A percentile compares a stretch with the other conserved stretches of the same genome.
Evolutionary conservation across 805 yeast genomes (phyloP).

Genomic region (Nakazawaea populi): DNA sequence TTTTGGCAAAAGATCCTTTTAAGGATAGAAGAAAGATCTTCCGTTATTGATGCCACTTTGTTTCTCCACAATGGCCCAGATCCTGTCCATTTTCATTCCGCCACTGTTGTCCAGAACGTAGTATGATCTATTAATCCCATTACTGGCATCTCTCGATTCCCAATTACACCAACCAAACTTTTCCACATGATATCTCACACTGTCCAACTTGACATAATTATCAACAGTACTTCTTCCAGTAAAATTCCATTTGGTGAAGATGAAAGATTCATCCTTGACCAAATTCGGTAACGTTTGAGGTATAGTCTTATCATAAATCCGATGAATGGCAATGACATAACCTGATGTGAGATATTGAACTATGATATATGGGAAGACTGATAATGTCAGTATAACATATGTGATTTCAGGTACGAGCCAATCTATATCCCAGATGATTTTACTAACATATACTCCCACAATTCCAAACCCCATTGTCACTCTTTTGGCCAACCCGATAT

Average conservation of each 20-base stretch:
- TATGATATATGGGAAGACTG: conserved; percentile 53
- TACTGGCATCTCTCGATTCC: conserved; percentile 31
- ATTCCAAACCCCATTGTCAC: conserved; percentile 56
- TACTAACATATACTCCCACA: conserved; percentile 57
- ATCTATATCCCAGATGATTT: conserved; percentile 47
- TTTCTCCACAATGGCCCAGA: conserved; percentile 77
- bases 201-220: conserved; percentile 45
- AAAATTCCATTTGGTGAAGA: conserved; percentile 61
- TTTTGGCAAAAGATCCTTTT: background rate
- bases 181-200: conserved; percentile 27
- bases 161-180: conserved; percentile 46
- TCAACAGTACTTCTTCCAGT: conserved; percentile 65
- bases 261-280: conserved; percentile 53
- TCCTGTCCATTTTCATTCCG: conserved; percentile 76
- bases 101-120: conserved; percentile 72
- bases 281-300: conserved; percentile 64
- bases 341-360: conserved; percentile 50
- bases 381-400: conserved; percentile 30
- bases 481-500: conserved; percentile 58
- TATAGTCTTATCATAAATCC: conserved; percentile 58
- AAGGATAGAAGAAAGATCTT: conserved; percentile 27
- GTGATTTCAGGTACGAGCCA: conserved; percentile 48
- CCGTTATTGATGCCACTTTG: conserved; percentile 67
- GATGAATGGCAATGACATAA: conserved; percentile 65
- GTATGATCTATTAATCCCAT: conserved; percentile 32